Percentiles rank a stretch among this genome's conserved stretches.
Evolutionary conservation across 2,329 filamentous ascomycete genomes (phyloP).

Genomic region (Didymella exigua): DNA sequence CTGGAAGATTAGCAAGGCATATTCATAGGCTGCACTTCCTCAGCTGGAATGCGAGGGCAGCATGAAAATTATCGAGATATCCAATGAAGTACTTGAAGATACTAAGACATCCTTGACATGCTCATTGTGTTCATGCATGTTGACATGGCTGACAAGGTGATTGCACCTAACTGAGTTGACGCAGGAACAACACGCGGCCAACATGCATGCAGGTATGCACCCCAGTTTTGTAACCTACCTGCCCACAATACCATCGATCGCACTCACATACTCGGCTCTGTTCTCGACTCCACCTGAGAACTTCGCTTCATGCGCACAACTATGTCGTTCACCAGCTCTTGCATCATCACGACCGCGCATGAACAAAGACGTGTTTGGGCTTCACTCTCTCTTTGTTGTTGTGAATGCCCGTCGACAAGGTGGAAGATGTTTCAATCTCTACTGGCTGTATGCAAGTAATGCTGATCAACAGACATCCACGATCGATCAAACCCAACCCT

Average conservation of each 20-base stretch:
- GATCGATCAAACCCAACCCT: too few species aligned
- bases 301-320: too few species aligned
- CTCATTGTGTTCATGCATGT: not conserved
- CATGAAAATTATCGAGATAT: constrained; percentile 20
- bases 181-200: not conserved
- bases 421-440: too few species aligned
- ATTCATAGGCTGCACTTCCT: constrained; percentile 22
- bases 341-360: too few species aligned
- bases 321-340: too few species aligned
- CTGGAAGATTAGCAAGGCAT: constrained; percentile 22
- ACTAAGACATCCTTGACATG: not conserved
- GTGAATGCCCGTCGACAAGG: too few species aligned
- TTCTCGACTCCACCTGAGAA: not conserved
- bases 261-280: not conserved
- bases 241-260: not conserved
- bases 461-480: too few species aligned
- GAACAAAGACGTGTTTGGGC: too few species aligned
- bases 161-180: not conserved
- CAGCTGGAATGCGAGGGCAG: constrained; percentile 28
- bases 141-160: not conserved
- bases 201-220: not conserved
- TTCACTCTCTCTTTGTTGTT: too few species aligned
- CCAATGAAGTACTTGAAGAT: constrained; percentile 20
- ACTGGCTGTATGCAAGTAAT: too few species aligned
- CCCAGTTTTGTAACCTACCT: not conserved